Evolutionary conservation across 2,329 filamentous ascomycete species (phyloP).

Genomic region (Aureobasidium sp.): DNA sequence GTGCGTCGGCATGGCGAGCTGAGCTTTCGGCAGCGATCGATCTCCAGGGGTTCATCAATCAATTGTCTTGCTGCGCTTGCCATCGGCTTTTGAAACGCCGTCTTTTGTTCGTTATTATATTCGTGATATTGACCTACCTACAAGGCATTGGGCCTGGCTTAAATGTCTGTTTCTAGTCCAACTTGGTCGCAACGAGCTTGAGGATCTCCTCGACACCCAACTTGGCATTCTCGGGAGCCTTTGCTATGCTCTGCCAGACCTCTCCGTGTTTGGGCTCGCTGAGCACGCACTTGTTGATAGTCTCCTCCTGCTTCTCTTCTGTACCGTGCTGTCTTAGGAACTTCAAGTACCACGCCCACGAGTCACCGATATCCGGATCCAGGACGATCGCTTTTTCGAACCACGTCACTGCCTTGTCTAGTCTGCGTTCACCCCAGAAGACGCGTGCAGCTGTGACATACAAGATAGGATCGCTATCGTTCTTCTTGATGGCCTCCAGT

Average conservation of each 20-base stretch:
- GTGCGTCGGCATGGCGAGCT: not conserved
- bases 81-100: not conserved
- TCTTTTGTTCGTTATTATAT: not conserved
- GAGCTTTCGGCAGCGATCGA: not conserved
- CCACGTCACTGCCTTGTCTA: constrained; percentile 94
- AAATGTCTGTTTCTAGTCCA: constrained; percentile 31
- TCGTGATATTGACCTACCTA: not conserved
- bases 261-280: constrained; percentile 91
- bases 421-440: constrained; percentile 86
- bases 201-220: constrained; percentile 73
- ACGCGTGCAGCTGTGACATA: constrained; percentile 91
- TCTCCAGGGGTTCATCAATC: not conserved
- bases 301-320: constrained; percentile 81
- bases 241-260: constrained; percentile 77
- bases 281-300: constrained; percentile 68
- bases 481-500: constrained; percentile 92
- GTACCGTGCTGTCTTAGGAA: constrained; percentile 90
- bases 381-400: constrained; percentile 91
- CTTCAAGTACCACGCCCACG: constrained; percentile 97
- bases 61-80: not conserved
- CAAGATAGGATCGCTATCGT: constrained; percentile 81
- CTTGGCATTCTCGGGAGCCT: constrained; percentile 73
- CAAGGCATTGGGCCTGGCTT: not conserved
- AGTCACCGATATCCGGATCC: constrained; percentile 81
- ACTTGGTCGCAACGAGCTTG: constrained; percentile 60